Conservation (phyloP, 1,139 yeast species). For the Scheffersomyces segobiensis region DNA sequence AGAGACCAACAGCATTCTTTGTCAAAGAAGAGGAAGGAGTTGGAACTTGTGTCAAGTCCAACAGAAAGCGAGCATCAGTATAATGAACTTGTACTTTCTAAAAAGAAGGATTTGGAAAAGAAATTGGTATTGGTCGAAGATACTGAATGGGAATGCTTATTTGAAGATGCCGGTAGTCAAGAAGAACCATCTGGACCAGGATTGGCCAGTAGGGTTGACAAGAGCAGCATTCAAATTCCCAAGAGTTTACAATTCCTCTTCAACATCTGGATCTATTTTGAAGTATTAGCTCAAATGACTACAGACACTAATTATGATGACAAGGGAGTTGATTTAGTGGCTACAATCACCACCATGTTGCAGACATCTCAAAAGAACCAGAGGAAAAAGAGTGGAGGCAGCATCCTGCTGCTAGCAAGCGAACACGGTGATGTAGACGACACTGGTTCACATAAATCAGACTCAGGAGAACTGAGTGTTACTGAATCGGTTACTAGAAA, state of each 20-base stretch:
- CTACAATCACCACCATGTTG: constrained; percentile 37
- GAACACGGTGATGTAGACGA: neutral
- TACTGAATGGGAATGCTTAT: constrained; percentile 36
- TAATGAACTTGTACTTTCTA: constrained; percentile 10
- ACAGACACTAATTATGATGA: constrained; percentile 49
- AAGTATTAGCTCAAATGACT: constrained; percentile 66
- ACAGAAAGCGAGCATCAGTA: constrained; percentile 14
- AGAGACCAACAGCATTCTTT: constrained; percentile 24
- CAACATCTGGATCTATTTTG: constrained; percentile 66
- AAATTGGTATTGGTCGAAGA: constrained; percentile 34
- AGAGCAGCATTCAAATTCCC: constrained; percentile 28
- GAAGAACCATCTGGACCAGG: constrained; percentile 1
- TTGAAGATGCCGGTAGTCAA: constrained; percentile 14
- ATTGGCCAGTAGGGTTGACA: constrained; percentile 7
- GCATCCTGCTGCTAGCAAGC: neutral
- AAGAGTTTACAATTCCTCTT: constrained; percentile 53
- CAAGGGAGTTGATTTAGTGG: constrained; percentile 44
- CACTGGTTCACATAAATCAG: constrained; percentile 28
- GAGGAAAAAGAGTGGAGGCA: constrained; percentile 13
- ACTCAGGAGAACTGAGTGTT: constrained; percentile 24
- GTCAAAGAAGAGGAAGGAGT: constrained; percentile 12
- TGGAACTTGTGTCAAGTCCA: constrained; percentile 7
- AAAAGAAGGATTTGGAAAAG: constrained; percentile 18
- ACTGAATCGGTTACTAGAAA: constrained; percentile 5
- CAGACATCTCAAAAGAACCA: constrained; percentile 16